Evolutionary conservation across 2,329 filamentous ascomycete species (phyloP).

Genomic region (Beauveria varroae): DNA sequence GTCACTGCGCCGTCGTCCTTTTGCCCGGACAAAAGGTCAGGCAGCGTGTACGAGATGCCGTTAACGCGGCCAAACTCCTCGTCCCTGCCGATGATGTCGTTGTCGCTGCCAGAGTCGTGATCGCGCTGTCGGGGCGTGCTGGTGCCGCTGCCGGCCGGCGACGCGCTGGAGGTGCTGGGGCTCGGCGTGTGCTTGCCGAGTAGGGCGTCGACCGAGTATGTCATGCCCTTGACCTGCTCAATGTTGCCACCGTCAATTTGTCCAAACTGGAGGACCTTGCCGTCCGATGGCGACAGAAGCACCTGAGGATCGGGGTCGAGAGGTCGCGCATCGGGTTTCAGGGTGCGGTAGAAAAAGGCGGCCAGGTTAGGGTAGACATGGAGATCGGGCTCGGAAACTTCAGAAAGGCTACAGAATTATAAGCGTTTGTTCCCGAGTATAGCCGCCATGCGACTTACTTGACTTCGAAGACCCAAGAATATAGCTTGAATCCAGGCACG

Average conservation of each 20-base stretch:
- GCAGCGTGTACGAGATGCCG: conserved; percentile 90
- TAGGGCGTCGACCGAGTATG: conserved; percentile 89
- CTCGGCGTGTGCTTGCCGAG: conserved; percentile 61
- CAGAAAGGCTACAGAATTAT: conserved; percentile 53
- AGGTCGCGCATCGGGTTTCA: conserved; percentile 82
- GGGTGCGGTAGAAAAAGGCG: conserved; percentile 90
- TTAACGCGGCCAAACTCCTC: conserved; percentile 93
- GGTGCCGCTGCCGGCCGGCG: conserved; percentile 12
- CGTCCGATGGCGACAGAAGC: conserved; percentile 82
- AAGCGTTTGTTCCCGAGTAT: neutral
- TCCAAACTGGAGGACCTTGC: conserved; percentile 84
- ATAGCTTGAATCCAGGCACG: conserved; percentile 84
- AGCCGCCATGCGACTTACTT: conserved; percentile 37
- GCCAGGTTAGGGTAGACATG: conserved; percentile 88
- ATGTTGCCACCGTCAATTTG: conserved; percentile 89
- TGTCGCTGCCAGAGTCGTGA: conserved; percentile 42
- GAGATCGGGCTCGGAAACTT: conserved; percentile 82
- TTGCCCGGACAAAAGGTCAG: conserved; percentile 74
- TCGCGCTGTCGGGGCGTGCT: conserved; percentile 20
- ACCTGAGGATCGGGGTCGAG: conserved; percentile 75
- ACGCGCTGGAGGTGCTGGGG: conserved; percentile 41
- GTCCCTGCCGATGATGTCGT: conserved; percentile 67
- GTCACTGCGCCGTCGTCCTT: conserved; percentile 33
- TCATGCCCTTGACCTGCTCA: conserved; percentile 98
- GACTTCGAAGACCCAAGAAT: conserved; percentile 87